Conservation (phyloP, 225 moss, liverwort and hornwort genomes). For the Takakia lepidozioides region DNA sequence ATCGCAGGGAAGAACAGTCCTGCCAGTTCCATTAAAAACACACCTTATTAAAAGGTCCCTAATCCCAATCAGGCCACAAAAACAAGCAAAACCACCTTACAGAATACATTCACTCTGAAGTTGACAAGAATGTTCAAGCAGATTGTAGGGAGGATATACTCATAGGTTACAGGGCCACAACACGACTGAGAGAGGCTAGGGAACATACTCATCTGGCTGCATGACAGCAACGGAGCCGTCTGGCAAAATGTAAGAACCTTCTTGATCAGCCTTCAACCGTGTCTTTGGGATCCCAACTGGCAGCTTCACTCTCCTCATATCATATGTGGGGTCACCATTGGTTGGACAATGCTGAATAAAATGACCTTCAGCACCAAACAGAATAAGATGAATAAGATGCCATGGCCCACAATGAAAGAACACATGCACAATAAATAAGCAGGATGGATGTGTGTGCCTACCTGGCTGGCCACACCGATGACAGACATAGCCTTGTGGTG, state of each 20-base stretch:
- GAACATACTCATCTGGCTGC: slow-evolving; percentile 91
- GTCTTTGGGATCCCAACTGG: slow-evolving; percentile 96
- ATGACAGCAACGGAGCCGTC: slow-evolving; percentile 94
- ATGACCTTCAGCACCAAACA: slow-evolving; percentile 46
- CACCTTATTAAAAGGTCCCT: too few relatives aligned
- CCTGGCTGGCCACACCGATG: slow-evolving; percentile 99
- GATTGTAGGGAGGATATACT: too few relatives aligned
- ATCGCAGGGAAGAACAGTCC: too few relatives aligned
- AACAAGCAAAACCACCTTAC: background rate
- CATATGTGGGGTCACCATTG: slow-evolving; percentile 94
- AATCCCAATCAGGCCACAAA: too few relatives aligned
- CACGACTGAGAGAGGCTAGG: background rate
- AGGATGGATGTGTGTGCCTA: too few relatives aligned
- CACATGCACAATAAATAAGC: slow-evolving; percentile 10
- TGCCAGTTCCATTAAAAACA: too few relatives aligned
- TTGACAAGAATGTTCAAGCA: background rate
- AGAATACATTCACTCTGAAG: background rate
- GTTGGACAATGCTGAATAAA: slow-evolving; percentile 98
- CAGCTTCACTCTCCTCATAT: slow-evolving; percentile 91
- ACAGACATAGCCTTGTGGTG: slow-evolving; percentile 97
- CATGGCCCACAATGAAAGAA: slow-evolving; percentile 7
- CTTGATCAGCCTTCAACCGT: slow-evolving; percentile 85
- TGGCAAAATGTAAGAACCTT: slow-evolving; percentile 85
- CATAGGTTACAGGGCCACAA: too few relatives aligned
- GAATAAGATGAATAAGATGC: background rate